phyloP scores from a whole-genome alignment of 148 eudicot species.

The Nyssa sinensis region DNA sequence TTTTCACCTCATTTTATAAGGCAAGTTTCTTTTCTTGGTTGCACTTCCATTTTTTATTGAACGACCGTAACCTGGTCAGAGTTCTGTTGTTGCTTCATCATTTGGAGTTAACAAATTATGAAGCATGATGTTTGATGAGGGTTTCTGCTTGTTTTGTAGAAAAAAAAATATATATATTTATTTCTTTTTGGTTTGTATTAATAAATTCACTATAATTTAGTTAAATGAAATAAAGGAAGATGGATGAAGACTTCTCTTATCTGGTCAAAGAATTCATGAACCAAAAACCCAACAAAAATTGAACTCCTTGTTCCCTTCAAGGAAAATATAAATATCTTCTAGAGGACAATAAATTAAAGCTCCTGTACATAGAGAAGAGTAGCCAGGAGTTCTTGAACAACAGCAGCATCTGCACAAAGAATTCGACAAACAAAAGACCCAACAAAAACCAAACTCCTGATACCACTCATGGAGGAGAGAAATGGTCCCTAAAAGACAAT shows the following conservation, averaged over 20 bases:
- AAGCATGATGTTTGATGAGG: not conserved
- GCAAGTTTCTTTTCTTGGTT: constrained; percentile 22
- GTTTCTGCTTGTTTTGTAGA: not conserved
- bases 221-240: not conserved
- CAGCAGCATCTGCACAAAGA: not conserved
- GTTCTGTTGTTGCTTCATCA: no score
- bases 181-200: no score
- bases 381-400: no score
- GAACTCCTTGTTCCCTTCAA: not conserved
- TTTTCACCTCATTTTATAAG: constrained; percentile 91
- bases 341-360: no score
- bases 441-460: not conserved
- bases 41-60: not conserved
- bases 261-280: not conserved
- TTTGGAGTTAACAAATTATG: no score
- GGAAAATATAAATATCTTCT: not conserved
- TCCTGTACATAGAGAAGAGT: no score
- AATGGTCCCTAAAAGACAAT: not conserved
- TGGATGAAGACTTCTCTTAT: not conserved
- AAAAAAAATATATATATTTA: no score
- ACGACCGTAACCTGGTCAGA: no score
- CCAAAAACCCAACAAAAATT: not conserved
- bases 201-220: no score
- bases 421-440: not conserved
- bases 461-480: not conserved